Percentiles rank a stretch among this genome's conserved stretches.
Evolutionary conservation across 352 stramenopile genomes (phyloP).

Genomic region (Sclerospora graminicola): DNA sequence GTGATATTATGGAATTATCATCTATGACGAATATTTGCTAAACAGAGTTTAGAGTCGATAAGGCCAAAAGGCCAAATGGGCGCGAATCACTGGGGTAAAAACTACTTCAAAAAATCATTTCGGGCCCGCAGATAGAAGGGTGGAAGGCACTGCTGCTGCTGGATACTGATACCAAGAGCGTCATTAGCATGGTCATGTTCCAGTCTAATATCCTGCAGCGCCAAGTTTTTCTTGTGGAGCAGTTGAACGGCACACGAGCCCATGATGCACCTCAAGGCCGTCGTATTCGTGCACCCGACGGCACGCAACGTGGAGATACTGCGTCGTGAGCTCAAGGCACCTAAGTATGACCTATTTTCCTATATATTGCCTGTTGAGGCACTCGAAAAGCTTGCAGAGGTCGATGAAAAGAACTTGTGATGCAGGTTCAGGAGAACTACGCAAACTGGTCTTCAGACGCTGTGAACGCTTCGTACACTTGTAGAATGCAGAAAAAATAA

Average conservation of each 20-base stretch:
- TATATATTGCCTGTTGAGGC: conserved; percentile 92
- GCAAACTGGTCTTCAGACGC: conserved; percentile 97
- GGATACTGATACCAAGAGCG: conserved; percentile 93
- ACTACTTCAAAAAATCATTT: conserved; percentile 81
- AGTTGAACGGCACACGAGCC: conserved; percentile 83
- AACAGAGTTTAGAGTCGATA: too few species aligned
- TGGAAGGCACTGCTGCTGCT: conserved; percentile 97
- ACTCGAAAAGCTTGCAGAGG: conserved; percentile 92
- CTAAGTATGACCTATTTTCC: conserved; percentile 95
- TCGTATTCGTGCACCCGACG: conserved; percentile 92
- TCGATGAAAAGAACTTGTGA: conserved; percentile 91
- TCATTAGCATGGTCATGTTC: too few species aligned
- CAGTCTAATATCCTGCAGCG: too few species aligned
- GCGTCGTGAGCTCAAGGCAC: conserved; percentile 85
- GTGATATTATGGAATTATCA: too few species aligned
- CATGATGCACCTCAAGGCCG: conserved; percentile 92
- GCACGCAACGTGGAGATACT: conserved; percentile 88
- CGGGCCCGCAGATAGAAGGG: conserved; percentile 72
- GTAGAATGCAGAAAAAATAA: conserved; percentile 92
- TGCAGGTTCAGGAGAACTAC: conserved; percentile 98
- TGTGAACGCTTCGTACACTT: conserved; percentile 93
- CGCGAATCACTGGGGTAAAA: conserved; percentile 49
- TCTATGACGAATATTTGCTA: too few species aligned
- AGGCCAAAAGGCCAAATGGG: too few species aligned
- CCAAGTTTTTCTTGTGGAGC: conserved; percentile 93